Evolutionary conservation across 1,284 basidiomycete genomes (phyloP), one percentile per base, ranked within the genome.

Genomic region (Caloboletus firmus): DNA sequence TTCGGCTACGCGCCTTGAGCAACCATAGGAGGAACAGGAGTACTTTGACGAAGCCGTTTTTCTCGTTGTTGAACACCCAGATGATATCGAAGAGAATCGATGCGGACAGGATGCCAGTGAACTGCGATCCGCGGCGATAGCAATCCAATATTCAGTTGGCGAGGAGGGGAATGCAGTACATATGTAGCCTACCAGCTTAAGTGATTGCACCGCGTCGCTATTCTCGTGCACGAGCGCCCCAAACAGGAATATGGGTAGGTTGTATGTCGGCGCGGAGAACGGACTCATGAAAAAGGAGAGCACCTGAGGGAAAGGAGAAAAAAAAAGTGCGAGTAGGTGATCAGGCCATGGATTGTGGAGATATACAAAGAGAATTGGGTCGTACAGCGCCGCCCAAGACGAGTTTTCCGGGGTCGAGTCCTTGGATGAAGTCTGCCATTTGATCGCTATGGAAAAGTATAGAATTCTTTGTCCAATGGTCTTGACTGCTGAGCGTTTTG

Each of bases 171-270:
- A 30, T 12, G n/a, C n/a, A n/a, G n/a, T n/a, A n/a, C n/a, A 10
- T 24, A 17, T 28, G 45, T 6, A 7, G 56, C 79, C 52, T 63
- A 89, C 89, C 51, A 77, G 75, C 66, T 84, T 83, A 59, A 89
- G 65, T 4, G 87, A 84, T 59, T 84, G 81, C 10, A 76, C 63
- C 1, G 82, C 81, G 51, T 90, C 88, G 11, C 76, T 70, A 54
- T 77, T 81, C 64, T 91, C 89, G 60, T 87, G 83, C 0, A 79
- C 82, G 68, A 89, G 84, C 2, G 76, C 70, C 1, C 89, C 90
- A 59, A 91, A 91, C 20, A 92, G 76, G 59, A 90, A 86, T 48
- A 92, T 76, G 15, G 89, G 83, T 7, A 84, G 71, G 59, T 91
- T 91, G 68, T 91, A 91, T 4, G 75, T 66, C 2, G 89, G 87